Evolutionary conservation across 2,329 filamentous ascomycete genomes (phyloP).

Genomic region (Ceratocystis cubensis): DNA sequence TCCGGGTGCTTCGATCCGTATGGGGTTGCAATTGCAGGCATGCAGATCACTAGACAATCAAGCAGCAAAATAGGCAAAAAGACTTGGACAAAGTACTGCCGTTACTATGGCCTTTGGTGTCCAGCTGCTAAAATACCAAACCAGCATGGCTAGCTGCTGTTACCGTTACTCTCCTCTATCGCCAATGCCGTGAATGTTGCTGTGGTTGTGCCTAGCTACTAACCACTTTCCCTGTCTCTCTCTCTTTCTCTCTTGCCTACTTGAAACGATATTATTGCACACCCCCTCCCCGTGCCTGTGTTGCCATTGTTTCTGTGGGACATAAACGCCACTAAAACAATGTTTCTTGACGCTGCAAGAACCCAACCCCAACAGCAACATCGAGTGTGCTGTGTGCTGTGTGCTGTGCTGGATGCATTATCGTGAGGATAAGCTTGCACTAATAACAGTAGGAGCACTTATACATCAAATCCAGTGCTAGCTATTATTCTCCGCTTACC

Average conservation of each 20-base stretch:
- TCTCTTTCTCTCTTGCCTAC: background rate
- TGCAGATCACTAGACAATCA: background rate
- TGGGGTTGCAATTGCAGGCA: background rate
- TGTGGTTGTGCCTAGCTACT: background rate
- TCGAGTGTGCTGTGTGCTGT: background rate
- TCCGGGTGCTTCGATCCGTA: conserved; percentile 2
- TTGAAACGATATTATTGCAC: background rate
- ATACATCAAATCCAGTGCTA: background rate
- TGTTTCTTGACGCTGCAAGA: background rate
- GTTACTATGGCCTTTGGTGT: background rate
- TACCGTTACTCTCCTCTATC: background rate
- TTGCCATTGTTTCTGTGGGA: background rate
- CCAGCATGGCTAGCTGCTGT: background rate
- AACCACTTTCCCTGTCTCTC: background rate
- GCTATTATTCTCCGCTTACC: background rate
- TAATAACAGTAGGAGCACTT: background rate
- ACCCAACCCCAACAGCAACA: background rate
- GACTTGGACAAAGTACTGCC: background rate
- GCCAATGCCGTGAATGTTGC: background rate
- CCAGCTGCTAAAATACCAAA: background rate
- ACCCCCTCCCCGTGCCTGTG: background rate
- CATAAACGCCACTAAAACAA: conserved; percentile 7
- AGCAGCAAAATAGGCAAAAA: background rate
- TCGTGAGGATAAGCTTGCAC: background rate
- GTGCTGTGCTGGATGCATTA: background rate